A percentile compares a stretch with the other conserved stretches of the same genome.
phyloP scores from a whole-genome alignment of 2,329 filamentous ascomycete genomes.

The Ophiostoma tasmaniense region DNA sequence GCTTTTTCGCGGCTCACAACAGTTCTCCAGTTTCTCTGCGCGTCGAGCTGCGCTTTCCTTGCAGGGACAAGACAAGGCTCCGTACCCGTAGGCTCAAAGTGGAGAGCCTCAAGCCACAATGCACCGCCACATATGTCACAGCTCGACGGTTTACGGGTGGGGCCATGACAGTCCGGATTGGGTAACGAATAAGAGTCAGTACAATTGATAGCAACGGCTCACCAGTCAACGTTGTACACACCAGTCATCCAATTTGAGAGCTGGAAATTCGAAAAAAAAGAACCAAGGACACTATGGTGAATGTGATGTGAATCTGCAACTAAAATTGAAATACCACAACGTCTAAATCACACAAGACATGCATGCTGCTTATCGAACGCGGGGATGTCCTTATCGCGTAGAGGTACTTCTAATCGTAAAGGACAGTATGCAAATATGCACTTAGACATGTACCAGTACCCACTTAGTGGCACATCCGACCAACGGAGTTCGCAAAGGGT shows the following conservation, averaged over 20 bases:
- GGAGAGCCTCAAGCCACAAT: background rate
- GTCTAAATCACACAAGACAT: background rate
- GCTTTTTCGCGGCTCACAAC: slow-evolving; percentile 15
- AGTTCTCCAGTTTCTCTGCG: slow-evolving; percentile 6
- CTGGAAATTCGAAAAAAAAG: background rate
- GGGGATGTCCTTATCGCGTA: background rate
- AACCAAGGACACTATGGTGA: background rate
- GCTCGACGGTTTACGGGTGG: background rate
- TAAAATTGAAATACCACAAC: background rate
- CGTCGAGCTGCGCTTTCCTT: slow-evolving; percentile 13
- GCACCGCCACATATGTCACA: background rate
- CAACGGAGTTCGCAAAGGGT: slow-evolving; percentile 4
- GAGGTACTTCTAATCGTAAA: background rate
- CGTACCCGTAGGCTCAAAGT: background rate
- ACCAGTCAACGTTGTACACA: background rate
- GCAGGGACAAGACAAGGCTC: background rate
- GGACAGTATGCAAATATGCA: background rate
- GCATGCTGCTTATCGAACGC: background rate
- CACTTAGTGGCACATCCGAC: slow-evolving; percentile 13
- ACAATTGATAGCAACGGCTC: background rate
- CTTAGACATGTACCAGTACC: background rate
- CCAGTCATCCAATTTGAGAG: background rate
- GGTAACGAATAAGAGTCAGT: background rate
- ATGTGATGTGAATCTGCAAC: background rate
- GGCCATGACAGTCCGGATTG: background rate